These are phyloP conservation scores for Fragaria ananassa DNA, from an alignment of 306 rosid genomes.

Conservation along the genomic window DNA sequence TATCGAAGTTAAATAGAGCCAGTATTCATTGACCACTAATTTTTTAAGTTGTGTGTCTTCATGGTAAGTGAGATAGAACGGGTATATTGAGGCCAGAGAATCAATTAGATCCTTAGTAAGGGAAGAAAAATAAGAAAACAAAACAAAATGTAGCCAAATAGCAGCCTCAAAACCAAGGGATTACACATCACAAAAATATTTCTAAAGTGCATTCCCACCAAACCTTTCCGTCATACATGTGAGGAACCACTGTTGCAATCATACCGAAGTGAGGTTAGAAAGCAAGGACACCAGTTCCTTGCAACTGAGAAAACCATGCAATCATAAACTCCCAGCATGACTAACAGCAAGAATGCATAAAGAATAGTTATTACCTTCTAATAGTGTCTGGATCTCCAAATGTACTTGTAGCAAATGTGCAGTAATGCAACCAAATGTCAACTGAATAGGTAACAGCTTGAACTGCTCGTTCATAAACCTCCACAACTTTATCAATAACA, in stretches of 20 bases:
- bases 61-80: slow-evolving; percentile 34
- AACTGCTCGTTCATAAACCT: slow-evolving; percentile 92
- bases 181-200: slow-evolving; percentile 52
- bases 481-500: slow-evolving; percentile 83
- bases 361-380: slow-evolving; percentile 74
- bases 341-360: slow-evolving; percentile 18
- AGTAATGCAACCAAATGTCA: slow-evolving; percentile 99
- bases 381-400: slow-evolving; percentile 93
- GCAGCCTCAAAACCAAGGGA: slow-evolving; percentile 57
- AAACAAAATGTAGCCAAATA: slow-evolving; percentile 31
- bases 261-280: slow-evolving; percentile 74
- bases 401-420: slow-evolving; percentile 80
- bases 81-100: slow-evolving; percentile 21
- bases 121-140: slow-evolving; percentile 11
- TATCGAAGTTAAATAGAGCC: slow-evolving; percentile 75
- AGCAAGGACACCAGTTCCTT: slow-evolving; percentile 53
- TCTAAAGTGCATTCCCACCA: slow-evolving; percentile 69
- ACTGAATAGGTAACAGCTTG: slow-evolving; percentile 98
- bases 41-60: slow-evolving; percentile 44
- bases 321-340: slow-evolving; percentile 42
- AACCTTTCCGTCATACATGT: slow-evolving; percentile 73
- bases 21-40: slow-evolving; percentile 56
- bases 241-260: slow-evolving; percentile 82
- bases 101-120: background rate
- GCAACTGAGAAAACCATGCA: slow-evolving; percentile 42